These are phyloP conservation scores for Nannizziopsis arthrosporioides DNA, from an alignment of 2,329 filamentous ascomycete genomes.

Conservation along the genomic window DNA sequence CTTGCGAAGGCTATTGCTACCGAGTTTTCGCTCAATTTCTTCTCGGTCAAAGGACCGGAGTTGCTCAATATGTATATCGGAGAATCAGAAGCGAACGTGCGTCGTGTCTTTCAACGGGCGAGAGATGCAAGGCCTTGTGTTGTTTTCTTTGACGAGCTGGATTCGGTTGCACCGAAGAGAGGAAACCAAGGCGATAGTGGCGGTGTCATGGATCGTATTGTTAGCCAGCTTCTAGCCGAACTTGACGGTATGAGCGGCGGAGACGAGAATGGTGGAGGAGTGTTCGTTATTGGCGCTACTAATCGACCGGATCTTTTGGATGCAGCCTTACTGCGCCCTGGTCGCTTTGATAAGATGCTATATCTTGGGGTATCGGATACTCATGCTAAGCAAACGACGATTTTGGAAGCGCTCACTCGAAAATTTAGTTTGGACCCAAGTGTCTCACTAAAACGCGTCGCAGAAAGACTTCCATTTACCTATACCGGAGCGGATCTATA, in stretches of 20 bases:
- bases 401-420: constrained; percentile 82
- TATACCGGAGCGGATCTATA: constrained; percentile 98
- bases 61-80: constrained; percentile 99
- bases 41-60: constrained; percentile 97
- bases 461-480: constrained; percentile 73
- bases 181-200: constrained; percentile 93
- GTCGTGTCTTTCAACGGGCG: constrained; percentile 99
- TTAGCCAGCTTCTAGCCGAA: constrained; percentile 97
- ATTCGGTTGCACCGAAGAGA: constrained; percentile 98
- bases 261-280: constrained; percentile 94
- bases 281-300: constrained; percentile 97
- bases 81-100: constrained; percentile 99
- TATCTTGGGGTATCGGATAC: constrained; percentile 95
- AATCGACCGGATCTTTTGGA: constrained; percentile 98
- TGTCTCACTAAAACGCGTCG: constrained; percentile 63
- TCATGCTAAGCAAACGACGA: constrained; percentile 89
- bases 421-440: constrained; percentile 81
- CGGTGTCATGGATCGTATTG: constrained; percentile 96
- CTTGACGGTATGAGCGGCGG: constrained; percentile 96
- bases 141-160: constrained; percentile 96
- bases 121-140: constrained; percentile 95
- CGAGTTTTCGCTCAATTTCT: constrained; percentile 98
- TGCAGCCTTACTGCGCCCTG: constrained; percentile 92
- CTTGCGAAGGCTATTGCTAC: constrained; percentile 99
- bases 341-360: constrained; percentile 95